Evolutionary conservation across 2,329 filamentous ascomycete genomes (phyloP).

Genomic region (Penicillium sp.): DNA sequence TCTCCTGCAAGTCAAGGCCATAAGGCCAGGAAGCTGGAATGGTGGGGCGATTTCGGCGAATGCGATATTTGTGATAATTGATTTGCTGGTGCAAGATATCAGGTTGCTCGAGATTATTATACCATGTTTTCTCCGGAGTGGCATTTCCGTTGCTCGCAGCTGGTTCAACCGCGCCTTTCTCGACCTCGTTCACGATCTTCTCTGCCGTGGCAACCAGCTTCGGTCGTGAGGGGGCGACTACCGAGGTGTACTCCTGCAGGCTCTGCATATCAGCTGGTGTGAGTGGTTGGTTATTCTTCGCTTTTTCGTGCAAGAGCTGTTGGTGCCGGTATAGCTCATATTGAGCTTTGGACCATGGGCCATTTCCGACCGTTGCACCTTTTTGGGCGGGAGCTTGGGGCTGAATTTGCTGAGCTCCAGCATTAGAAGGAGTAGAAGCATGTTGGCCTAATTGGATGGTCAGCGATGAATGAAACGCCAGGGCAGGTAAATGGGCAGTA

Average conservation of each 20-base stretch:
- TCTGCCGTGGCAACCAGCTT: constrained; percentile 32
- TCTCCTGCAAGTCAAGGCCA: constrained; percentile 81
- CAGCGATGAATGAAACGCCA: neutral
- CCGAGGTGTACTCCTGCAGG: constrained; percentile 45
- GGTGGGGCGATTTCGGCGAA: constrained; percentile 73
- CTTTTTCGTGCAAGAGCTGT: constrained; percentile 85
- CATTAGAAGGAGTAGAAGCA: constrained; percentile 36
- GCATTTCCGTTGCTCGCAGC: constrained; percentile 28
- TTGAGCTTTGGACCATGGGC: constrained; percentile 21
- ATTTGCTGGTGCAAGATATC: constrained; percentile 51
- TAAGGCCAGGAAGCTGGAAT: constrained; percentile 87
- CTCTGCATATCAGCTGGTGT: constrained; percentile 77
- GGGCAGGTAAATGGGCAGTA: neutral
- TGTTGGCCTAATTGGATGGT: constrained; percentile 32
- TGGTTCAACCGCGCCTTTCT: constrained; percentile 36
- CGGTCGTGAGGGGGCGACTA: neutral
- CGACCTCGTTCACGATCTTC: constrained; percentile 40
- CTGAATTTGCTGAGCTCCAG: constrained; percentile 23
- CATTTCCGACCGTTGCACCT: constrained; percentile 35
- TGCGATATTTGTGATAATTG: constrained; percentile 76
- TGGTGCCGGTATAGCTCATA: constrained; percentile 61
- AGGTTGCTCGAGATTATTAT: constrained; percentile 75
- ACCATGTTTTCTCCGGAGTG: constrained; percentile 46
- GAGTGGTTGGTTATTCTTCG: constrained; percentile 83
- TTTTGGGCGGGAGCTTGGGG: constrained; percentile 28